phyloP scores from a whole-genome alignment of 768 basidiomycete genomes.

The Tylopilus balloui region DNA sequence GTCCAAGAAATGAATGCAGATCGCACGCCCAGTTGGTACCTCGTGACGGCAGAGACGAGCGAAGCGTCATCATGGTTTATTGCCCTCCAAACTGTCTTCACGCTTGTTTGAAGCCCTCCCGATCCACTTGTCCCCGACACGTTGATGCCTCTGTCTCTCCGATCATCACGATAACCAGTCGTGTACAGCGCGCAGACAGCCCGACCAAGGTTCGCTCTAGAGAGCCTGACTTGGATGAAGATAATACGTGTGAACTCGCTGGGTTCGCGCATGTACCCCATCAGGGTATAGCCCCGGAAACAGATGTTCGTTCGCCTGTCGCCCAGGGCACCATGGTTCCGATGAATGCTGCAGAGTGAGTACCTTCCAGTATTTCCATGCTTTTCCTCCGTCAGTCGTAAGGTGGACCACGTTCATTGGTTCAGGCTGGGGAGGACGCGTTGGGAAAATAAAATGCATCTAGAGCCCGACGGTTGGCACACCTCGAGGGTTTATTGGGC shows the following conservation, averaged over 20 bases:
- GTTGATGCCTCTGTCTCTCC: constrained; percentile 29
- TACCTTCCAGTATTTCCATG: not conserved
- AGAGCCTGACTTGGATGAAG: not conserved
- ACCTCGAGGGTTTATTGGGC: constrained; percentile 5
- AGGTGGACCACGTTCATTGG: constrained; percentile 8
- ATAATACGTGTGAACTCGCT: not conserved
- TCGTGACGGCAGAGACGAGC: constrained; percentile 7
- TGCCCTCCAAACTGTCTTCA: constrained; percentile 22
- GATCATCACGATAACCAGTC: constrained; percentile 10
- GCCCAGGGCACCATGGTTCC: constrained; percentile 23
- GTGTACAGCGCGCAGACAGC: not conserved
- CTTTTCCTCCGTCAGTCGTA: constrained; percentile 4
- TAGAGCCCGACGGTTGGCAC: constrained; percentile 4
- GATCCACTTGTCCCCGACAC: constrained; percentile 13
- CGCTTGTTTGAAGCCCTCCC: constrained; percentile 5
- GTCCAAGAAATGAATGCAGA: constrained; percentile 6
- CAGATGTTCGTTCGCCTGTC: constrained; percentile 30
- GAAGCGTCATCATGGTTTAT: constrained; percentile 13
- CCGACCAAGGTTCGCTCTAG: not conserved
- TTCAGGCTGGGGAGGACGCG: constrained; percentile 10
- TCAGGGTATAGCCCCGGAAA: constrained; percentile 8
- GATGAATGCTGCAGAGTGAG: constrained; percentile 19
- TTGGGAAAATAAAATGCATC: constrained; percentile 8
- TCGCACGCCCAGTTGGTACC: constrained; percentile 25
- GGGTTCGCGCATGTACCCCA: constrained; percentile 17